These are phyloP conservation scores for Exophiala aquamarina DNA, from an alignment of 2,329 filamentous ascomycete species.

Conservation along the genomic window DNA sequence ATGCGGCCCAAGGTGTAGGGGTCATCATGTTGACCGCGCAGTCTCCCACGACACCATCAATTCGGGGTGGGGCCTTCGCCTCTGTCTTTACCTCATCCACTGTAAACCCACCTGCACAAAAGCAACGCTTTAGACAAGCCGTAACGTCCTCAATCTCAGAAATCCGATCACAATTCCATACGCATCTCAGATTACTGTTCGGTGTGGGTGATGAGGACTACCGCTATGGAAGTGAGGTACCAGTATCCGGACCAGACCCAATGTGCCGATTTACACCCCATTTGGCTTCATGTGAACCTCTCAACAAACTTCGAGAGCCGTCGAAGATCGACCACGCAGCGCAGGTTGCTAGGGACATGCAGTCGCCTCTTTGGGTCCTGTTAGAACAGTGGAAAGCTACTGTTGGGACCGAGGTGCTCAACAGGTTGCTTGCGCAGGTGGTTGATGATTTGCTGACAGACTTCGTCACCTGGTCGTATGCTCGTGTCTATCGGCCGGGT, in stretches of 20 bases:
- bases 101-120: constrained; percentile 15
- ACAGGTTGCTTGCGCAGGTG: constrained; percentile 59
- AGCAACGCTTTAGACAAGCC: constrained; percentile 9
- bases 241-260: constrained; percentile 12
- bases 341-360: constrained; percentile 10
- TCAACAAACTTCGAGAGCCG: constrained; percentile 17
- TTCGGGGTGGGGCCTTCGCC: constrained; percentile 8
- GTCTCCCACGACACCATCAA: background rate
- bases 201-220: constrained; percentile 19
- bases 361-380: constrained; percentile 14
- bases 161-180: constrained; percentile 6
- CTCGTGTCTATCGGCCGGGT: constrained; percentile 55
- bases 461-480: constrained; percentile 57
- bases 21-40: background rate
- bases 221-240: constrained; percentile 12
- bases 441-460: constrained; percentile 59
- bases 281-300: constrained; percentile 15
- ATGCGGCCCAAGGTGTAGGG: background rate
- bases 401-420: constrained; percentile 54
- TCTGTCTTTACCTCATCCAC: constrained; percentile 18
- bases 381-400: constrained; percentile 13
- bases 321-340: constrained; percentile 10
- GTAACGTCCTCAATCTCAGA: constrained; percentile 10
- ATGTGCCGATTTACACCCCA: too few relatives aligned
- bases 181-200: constrained; percentile 17